These are phyloP conservation scores for Pleurotus salmoneostramineus DNA, from an alignment of 768 basidiomycete genomes.

Conservation along the genomic window DNA sequence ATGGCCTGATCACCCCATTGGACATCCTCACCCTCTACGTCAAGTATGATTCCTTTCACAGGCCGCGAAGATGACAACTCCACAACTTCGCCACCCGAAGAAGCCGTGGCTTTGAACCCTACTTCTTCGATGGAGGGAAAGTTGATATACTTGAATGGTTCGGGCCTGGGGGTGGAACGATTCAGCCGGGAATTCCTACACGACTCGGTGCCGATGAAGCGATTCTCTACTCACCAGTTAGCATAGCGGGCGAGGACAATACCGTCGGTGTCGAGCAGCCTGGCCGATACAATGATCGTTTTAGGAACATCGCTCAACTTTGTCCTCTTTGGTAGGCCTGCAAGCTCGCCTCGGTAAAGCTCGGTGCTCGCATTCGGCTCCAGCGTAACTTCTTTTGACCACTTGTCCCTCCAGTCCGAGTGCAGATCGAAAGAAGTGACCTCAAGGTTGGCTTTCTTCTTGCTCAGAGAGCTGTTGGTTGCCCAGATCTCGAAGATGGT, in stretches of 20 bases:
- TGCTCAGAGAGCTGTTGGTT: constrained; percentile 67
- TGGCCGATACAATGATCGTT: constrained; percentile 67
- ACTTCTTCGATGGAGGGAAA: constrained; percentile 65
- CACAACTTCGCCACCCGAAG: constrained; percentile 55
- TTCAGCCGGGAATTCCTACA: constrained; percentile 2
- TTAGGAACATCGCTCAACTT: constrained; percentile 62
- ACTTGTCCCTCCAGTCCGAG: constrained; percentile 55
- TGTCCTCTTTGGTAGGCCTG: constrained; percentile 70
- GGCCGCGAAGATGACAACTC: constrained; percentile 58
- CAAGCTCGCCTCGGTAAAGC: constrained; percentile 66
- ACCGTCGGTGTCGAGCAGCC: constrained; percentile 51
- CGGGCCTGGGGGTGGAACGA: constrained; percentile 57
- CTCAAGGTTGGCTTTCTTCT: constrained; percentile 59
- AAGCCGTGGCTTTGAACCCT: constrained; percentile 50
- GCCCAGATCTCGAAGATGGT: constrained; percentile 82
- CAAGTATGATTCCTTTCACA: constrained; percentile 85
- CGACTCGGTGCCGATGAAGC: background rate
- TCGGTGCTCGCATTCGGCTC: constrained; percentile 79
- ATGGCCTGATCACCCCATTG: constrained; percentile 89
- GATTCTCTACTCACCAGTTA: constrained; percentile 52
- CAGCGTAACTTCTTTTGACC: constrained; percentile 49
- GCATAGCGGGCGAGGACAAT: constrained; percentile 66
- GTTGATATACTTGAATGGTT: constrained; percentile 89
- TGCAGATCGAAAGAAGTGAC: constrained; percentile 62
- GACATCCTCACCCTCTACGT: constrained; percentile 67